Conservation (phyloP, 768 basidiomycete species). For the Pulveroboletus sp. region DNA sequence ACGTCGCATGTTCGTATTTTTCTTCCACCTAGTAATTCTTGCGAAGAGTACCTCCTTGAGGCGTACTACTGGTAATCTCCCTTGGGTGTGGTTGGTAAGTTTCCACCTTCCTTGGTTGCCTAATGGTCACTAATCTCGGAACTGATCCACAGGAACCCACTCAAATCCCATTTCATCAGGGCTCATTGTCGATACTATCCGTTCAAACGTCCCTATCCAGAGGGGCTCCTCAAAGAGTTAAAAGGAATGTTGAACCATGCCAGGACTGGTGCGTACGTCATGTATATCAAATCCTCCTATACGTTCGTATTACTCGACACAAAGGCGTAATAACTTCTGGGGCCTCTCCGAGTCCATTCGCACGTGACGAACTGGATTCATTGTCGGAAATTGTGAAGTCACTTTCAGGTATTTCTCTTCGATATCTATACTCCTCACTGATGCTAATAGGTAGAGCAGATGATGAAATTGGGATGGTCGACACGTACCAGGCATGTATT, state of each 20-base stretch:
- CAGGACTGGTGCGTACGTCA: not conserved
- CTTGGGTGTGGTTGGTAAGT: too few relatives aligned
- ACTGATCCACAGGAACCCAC: not conserved
- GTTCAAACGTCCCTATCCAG: not conserved
- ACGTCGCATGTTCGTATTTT: not conserved
- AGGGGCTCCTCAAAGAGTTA: not conserved
- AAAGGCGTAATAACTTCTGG: not conserved
- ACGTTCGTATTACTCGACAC: not conserved
- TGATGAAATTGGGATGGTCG: not conserved
- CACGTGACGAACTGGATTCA: not conserved
- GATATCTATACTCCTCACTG: not conserved
- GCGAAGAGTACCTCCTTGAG: not conserved
- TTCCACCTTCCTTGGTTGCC: not conserved
- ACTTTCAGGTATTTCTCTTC: not conserved
- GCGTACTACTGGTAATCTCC: not conserved
- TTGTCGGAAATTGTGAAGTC: not conserved
- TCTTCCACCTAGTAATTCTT: not conserved
- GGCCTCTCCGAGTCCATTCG: not conserved
- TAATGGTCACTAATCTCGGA: not conserved
- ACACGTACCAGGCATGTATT: not conserved
- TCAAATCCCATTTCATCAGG: not conserved
- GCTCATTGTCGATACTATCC: not conserved
- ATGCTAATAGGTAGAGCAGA: not conserved
- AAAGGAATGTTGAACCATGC: not conserved
- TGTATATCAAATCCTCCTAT: too few relatives aligned